Conservation (phyloP, 306 rosid species). For the Ceratonia siliqua region DNA sequence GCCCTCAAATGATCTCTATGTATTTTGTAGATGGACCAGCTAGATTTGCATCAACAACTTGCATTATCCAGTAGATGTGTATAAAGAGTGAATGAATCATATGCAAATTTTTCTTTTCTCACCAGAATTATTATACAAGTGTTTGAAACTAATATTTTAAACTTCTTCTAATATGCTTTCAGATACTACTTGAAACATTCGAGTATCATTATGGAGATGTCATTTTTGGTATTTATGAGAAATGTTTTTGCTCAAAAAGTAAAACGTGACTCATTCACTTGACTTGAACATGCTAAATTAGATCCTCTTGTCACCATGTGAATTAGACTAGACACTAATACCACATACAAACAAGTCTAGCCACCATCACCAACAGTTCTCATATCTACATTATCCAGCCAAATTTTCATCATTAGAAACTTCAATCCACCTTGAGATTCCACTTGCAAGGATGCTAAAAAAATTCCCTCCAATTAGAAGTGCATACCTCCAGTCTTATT, state of each 20-base stretch:
- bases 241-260: constrained; percentile 11
- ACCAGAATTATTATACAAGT: neutral
- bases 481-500: constrained; percentile 13
- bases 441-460: constrained; percentile 17
- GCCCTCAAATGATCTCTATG: neutral
- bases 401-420: constrained; percentile 24
- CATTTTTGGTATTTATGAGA: neutral
- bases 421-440: constrained; percentile 18
- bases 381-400: too few relatives aligned
- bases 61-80: neutral
- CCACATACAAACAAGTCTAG: too few relatives aligned
- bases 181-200: constrained; percentile 10
- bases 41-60: neutral
- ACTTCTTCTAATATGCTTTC: neutral
- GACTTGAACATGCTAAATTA: constrained; percentile 15
- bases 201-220: neutral
- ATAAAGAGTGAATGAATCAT: neutral
- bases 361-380: neutral
- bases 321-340: constrained; percentile 29
- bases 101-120: neutral
- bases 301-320: constrained; percentile 13
- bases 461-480: constrained; percentile 15
- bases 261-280: neutral
- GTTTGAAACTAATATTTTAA: neutral
- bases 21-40: neutral